Base-by-base conservation (phyloP, 352 stramenopile species). In the Albugo laibachii region DNA sequence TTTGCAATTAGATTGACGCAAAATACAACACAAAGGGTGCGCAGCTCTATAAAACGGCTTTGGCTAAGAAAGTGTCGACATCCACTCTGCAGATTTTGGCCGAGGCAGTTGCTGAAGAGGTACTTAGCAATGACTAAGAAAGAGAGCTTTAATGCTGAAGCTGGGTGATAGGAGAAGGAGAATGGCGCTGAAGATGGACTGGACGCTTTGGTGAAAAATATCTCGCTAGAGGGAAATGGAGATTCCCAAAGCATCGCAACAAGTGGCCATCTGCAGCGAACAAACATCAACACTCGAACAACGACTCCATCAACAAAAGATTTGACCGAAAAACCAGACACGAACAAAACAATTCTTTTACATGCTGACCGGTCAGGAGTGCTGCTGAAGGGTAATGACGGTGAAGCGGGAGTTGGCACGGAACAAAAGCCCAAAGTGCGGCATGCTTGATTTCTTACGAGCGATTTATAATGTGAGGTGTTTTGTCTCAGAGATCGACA, bases 1-100 rank as follows among this genome's bases (percentile, higher is more conserved):
- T 15, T 39, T 15, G 21, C 11, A 47, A 50, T 13, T 52, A 92
- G 74, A 92, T 94, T 53, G 76, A 93, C 40, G 74, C 78, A 41
- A 94, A 94, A 59, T 94, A 93, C 61, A 93, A 91, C 49, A 89
- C 78, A 2, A 92, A 89, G 51, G 81, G 77, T 11, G 80, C 82
- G 12, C 73, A 88, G 31, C 50, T 94, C 53, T 94, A 92, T 70
- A 92, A 91, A 61, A 66, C 62, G 13, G 73, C 67, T 45, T 47
- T 93, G 35, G 61, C 62, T 1, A 93, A 92, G 70, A 92, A 91
- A 50, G 67, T 85, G 6, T 84, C 84, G 49, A 52, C 73, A 0
- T 77, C 68, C 27, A 76, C 52, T 12, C 44, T 88, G 36, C 67
- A 83, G 50, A 61, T 87, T 46, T 43, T 72, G 24, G 55, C 49